Percentiles rank a stretch among this genome's conserved stretches.
Evolutionary conservation across 345 rosid genomes (phyloP).

Genomic region (Aquilaria yunnanensis): DNA sequence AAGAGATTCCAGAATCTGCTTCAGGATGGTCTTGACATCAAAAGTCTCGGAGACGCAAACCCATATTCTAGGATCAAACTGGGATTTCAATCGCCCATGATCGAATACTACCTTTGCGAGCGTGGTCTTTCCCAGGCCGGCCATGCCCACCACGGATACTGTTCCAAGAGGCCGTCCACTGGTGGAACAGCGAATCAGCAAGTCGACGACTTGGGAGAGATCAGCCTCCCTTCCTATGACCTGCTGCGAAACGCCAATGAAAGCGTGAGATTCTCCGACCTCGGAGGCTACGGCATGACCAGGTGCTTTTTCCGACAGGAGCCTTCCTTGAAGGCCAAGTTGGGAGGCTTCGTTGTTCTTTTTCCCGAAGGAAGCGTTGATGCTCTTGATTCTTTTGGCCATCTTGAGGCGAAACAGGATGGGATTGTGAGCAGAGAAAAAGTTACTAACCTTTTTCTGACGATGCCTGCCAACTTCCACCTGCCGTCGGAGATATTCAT

Average conservation of each 20-base stretch:
- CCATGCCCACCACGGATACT: slow-evolving; percentile 20
- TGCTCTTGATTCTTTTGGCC: slow-evolving; percentile 6
- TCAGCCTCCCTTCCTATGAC: slow-evolving; percentile 16
- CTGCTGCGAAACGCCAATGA: neutral
- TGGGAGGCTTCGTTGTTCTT: neutral
- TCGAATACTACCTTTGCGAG: slow-evolving; percentile 7
- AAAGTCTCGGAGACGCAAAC: slow-evolving; percentile 13
- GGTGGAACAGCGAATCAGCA: neutral
- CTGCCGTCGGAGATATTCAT: slow-evolving; percentile 2
- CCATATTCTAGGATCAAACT: slow-evolving; percentile 9
- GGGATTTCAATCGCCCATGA: neutral
- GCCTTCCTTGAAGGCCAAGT: slow-evolving; percentile 4
- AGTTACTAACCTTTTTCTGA: slow-evolving; percentile 5
- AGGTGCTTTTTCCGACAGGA: no score
- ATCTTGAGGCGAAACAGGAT: neutral
- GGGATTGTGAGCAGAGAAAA: slow-evolving; percentile 6
- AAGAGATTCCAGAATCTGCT: slow-evolving; percentile 7
- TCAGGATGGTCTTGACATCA: neutral
- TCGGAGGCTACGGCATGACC: neutral
- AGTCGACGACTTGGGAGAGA: slow-evolving; percentile 1
- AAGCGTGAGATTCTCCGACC: neutral
- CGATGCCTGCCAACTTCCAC: neutral
- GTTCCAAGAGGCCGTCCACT: neutral
- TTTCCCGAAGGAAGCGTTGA: neutral
- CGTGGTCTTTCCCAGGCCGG: slow-evolving; percentile 23